Evolutionary conservation across 2,329 filamentous ascomycete species (phyloP), one percentile per base, ranked within the genome.

Genomic region (Aspergillus ruber): DNA sequence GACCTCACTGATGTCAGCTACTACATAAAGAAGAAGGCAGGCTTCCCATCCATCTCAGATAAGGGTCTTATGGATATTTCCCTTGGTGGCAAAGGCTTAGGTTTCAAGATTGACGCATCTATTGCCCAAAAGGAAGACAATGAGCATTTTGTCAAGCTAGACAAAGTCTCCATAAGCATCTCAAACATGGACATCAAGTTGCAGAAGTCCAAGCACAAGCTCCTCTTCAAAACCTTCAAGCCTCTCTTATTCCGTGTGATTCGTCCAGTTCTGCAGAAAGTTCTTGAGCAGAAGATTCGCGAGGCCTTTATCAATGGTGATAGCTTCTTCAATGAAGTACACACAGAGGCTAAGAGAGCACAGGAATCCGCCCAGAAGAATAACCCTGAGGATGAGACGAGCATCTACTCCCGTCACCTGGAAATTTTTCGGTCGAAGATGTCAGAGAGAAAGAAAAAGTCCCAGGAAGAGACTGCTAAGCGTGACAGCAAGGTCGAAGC

Each of bases 131-230:
- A 84, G 64, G 77, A 75, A 18, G 90, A 95, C 61, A 74, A 77
- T 25, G 82, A 87, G 60, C 83, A 93, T 68, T 93, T 95, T 73
- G 91, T 97, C 81, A 96, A 95, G 80, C 80, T 97, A 51, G 89
- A 95, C 64, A 90, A 86, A 68, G 86, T 95, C 3, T 78, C 86
- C 36, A 88, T 95, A 15, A 83, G 88, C 58, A 81, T 95, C 57
- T 86, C 88, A 72, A 64, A 90, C 62, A 78, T 96, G 49, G 81
- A 86, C 58, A 84, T 98, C 73, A 95, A 95, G 75, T 70, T 98
- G 56, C 90, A 90, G 78, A 83, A 95, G 76, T 96, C 90, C 45
- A 94, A 85, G 68, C 90, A 97, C 80, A 98, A 96, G 80, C 63
- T 93, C 10, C 78, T 97, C 18, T 95, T 97, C 69, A 75, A 74